Conservation (phyloP, 495 filamentous ascomycete genomes). For the Geoglossum glabrum region DNA sequence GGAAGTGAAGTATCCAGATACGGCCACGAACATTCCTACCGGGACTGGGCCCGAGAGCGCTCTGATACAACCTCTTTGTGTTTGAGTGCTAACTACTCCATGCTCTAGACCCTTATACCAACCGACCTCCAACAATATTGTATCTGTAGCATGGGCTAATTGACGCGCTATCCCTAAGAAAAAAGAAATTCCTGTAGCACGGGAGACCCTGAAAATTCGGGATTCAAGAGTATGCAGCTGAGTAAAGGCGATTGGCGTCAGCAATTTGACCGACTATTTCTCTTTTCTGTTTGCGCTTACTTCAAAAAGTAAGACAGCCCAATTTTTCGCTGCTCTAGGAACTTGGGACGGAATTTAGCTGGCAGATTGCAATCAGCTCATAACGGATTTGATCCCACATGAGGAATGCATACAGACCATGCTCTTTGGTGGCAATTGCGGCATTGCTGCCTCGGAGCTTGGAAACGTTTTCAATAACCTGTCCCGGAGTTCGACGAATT, state of each 20-base stretch:
- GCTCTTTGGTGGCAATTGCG: conserved; percentile 48
- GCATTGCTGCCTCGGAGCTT: conserved; percentile 40
- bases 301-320: conserved; percentile 55
- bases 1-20: not conserved
- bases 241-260: conserved; percentile 5
- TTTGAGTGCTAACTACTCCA: not conserved
- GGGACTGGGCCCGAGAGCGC: too few relatives aligned
- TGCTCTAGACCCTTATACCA: not conserved
- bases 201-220: conserved; percentile 46
- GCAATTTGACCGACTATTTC: not conserved
- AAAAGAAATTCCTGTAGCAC: conserved; percentile 57
- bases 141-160: not conserved
- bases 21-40: too few relatives aligned
- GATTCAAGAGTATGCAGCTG: conserved; percentile 47
- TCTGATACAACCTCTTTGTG: too few relatives aligned
- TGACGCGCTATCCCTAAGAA: not conserved
- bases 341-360: conserved; percentile 47
- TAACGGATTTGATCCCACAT: not conserved
- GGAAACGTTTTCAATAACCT: conserved; percentile 43
- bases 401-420: conserved; percentile 34
- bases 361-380: conserved; percentile 8
- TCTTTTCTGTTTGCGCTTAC: conserved; percentile 22
- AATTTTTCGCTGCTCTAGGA: conserved; percentile 42
- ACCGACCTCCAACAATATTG: not conserved
- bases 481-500: conserved; percentile 43